These are phyloP conservation scores for Polytrichum commune DNA, from an alignment of 225 moss, liverwort and hornwort genomes.

Conservation along the genomic window DNA sequence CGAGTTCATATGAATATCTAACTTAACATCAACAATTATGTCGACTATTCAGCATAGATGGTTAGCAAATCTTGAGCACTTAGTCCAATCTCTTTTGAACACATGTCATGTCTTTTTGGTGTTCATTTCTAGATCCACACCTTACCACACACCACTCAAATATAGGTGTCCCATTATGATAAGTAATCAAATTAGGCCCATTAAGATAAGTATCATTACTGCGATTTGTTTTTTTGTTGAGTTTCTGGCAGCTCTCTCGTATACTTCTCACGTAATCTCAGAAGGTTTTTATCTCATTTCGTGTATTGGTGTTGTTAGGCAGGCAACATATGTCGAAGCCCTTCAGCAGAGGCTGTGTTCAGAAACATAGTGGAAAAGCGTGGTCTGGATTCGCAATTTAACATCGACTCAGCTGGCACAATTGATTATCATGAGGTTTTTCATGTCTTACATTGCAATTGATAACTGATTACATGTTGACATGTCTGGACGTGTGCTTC, in stretches of 20 bases:
- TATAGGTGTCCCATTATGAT: no score
- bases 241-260: not conserved
- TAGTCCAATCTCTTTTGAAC: no score
- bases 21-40: no score
- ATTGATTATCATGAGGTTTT: conserved; percentile 66
- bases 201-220: no score
- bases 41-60: no score
- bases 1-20: no score
- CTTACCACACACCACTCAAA: no score
- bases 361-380: conserved; percentile 79
- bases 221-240: no score
- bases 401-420: conserved; percentile 95
- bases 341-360: conserved; percentile 94
- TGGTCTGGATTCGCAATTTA: conserved; percentile 62
- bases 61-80: no score
- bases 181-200: no score
- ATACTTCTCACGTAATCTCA: not conserved
- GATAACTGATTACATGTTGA: not conserved
- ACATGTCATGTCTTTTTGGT: no score
- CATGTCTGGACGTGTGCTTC: not conserved
- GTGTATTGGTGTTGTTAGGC: conserved; percentile 25
- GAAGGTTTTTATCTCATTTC: not conserved
- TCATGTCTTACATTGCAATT: not conserved
- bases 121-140: no score
- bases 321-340: conserved; percentile 99